Evolutionary conservation across 371 early-diverging fungal species (phyloP), one percentile per base, ranked within the genome.

Genomic region (Mucor sp.): DNA sequence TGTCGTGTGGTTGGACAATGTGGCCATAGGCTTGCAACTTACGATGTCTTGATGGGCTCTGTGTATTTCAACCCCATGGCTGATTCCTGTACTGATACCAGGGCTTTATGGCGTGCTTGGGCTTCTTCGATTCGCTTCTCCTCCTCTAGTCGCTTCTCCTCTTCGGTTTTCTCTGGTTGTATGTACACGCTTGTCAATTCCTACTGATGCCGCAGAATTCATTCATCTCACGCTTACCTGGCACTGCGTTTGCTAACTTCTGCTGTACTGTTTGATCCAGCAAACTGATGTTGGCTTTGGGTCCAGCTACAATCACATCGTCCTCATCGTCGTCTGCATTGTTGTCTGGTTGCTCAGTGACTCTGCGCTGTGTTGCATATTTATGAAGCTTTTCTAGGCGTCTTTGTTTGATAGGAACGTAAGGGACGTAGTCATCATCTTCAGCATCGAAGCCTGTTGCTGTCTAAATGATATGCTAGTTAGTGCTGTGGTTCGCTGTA

Each of bases 51-150:
- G 85, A 97, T 89, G 8, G 97, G 85, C 53, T 95, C 93, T 11
- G 87, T 92, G 74, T 97, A 97, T 7, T 82, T 82, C 15, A 94
- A 91, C 43, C 94, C 96, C 62, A 91, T 80, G 0, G 97, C 97
- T 41, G 95, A 84, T 76, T 97, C 97, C 62, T 87, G 86, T 25
- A 89, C 95, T 15, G 95, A 94, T 3, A 92, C 89, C 44, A 97
- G 77, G 43, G 90, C 89, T 65, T 94, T 95, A 67, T 90, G 84
- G 48, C 87, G 84, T 7, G 92, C 82, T 50, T 95, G 92, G 0
- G 95, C 95, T 66, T 90, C 89, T 70, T 96, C 85, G 65, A 97
- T 89, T 63, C 88, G 86, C 64, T 80, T 76, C 76, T 96, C 96
- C 71, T 95, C 89, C 57, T 96, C 97, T 12, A 92, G 63, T 35